A percentile compares a stretch with the other conserved stretches of the same genome.
Evolutionary conservation across 2,329 filamentous ascomycete species (phyloP).

Genomic region (Drechslera avenae): DNA sequence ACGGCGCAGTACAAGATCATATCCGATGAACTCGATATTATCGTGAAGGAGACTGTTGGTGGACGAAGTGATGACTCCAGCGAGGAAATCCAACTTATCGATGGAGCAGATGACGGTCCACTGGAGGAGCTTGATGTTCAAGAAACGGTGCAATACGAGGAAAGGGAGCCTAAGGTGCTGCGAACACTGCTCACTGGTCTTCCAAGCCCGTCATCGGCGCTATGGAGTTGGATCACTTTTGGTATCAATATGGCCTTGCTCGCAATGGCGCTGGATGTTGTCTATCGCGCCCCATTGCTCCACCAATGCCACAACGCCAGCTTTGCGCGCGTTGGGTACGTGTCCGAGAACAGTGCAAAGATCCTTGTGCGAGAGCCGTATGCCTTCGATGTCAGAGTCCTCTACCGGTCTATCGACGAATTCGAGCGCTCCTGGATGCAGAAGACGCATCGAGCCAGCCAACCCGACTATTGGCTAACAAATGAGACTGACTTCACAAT

Average conservation of each 20-base stretch:
- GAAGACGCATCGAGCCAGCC: conserved; percentile 36
- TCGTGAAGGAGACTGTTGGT: conserved; percentile 49
- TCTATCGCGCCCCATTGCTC: conserved; percentile 73
- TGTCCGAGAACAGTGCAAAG: conserved; percentile 78
- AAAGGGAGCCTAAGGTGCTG: conserved; percentile 62
- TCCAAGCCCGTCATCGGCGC: conserved; percentile 71
- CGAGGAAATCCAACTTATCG: conserved; percentile 44
- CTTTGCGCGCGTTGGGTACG: conserved; percentile 85
- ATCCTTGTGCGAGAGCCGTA: conserved; percentile 87
- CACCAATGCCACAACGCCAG: conserved; percentile 76
- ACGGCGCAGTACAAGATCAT: conserved; percentile 64
- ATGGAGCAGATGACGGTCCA: conserved; percentile 47
- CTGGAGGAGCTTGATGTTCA: conserved; percentile 61
- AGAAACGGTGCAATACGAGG: conserved; percentile 65
- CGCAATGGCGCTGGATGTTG: conserved; percentile 73
- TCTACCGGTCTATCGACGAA: conserved; percentile 40
- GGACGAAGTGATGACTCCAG: conserved; percentile 39
- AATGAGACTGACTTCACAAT: conserved; percentile 84
- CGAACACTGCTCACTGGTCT: conserved; percentile 75
- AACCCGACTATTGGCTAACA: conserved; percentile 59
- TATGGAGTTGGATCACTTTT: conserved; percentile 70
- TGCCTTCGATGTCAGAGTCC: conserved; percentile 63
- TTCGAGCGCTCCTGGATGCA: conserved; percentile 39
- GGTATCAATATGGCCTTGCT: conserved; percentile 73
- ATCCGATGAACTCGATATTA: conserved; percentile 62